Base-by-base conservation (phyloP, 2,329 filamentous ascomycete species). In the Elsinoe perseae region DNA sequence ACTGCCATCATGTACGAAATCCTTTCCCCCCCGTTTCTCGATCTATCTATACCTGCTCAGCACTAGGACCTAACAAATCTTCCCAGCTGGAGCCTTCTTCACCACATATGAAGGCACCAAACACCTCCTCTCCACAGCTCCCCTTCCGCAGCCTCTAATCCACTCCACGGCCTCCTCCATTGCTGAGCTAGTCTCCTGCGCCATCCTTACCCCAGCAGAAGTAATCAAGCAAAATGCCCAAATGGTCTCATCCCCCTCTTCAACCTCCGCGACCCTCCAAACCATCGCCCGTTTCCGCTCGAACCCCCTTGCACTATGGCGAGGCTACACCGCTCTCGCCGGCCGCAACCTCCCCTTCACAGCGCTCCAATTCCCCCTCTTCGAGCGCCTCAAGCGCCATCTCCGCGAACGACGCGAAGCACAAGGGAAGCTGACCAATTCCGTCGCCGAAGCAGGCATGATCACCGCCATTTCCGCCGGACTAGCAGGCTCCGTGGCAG, bases 191-290 rank as follows among this genome's bases (percentile, higher is more conserved):
- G 87, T 89, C 2, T 91, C 89, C 4, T 95, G 91, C 67, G 77
- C 89, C 18, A 87, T 95, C 59, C 80, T 95, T 32, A 92, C 90
- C 0, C 91, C 90, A 0, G 89, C 89, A 12, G 90, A 95, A 69
- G 88, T 95, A 6, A 81, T 95, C 61, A 95, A 96, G 73, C 90
- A 95, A 68, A 95, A 95, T 70, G 89, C 91, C 0, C 90, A 95
- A 70, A 90, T 95, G 80, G 76, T 93, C 0, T 62, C 58, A 14
- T 74, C 69, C 69, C 43, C 57, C 61, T 50, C 59, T 42, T 58
- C 66, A 9, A 70, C 68, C 48, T 76, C 75, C 56, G 77, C 80
- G 0, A 82, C 79, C 69, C 43, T 83, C 4, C 70, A 81, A 66
- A 82, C 82, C 0, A 68, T 86, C 8, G 68, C 70, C 14, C 74